Conservation (phyloP, 176 grass and related monocot genomes). For the Aechmea fasciata region DNA sequence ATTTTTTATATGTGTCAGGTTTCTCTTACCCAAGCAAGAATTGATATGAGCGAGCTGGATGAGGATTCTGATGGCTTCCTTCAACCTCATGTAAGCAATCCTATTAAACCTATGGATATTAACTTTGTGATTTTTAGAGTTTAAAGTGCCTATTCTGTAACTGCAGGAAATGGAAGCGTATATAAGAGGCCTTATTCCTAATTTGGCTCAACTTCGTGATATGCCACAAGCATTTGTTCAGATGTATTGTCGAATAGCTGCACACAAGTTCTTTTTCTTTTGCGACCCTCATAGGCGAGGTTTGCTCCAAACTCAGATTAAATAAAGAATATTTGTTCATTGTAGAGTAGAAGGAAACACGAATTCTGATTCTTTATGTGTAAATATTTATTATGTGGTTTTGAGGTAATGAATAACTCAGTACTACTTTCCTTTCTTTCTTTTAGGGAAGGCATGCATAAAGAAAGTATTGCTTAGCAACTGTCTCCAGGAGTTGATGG, state of each 20-base stretch:
- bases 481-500: slow-evolving; percentile 98
- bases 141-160: slow-evolving; percentile 28
- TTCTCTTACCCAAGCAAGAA: slow-evolving; percentile 98
- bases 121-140: slow-evolving; percentile 1
- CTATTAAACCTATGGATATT: slow-evolving; percentile 1
- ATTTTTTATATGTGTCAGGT: slow-evolving; percentile 45
- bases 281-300: slow-evolving; percentile 94
- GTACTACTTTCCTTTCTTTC: not conserved
- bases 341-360: slow-evolving; percentile 1
- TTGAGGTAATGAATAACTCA: not conserved
- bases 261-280: slow-evolving; percentile 99
- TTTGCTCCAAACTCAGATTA: slow-evolving; percentile 13
- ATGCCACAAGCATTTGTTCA: slow-evolving; percentile 86
- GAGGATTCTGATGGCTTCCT: slow-evolving; percentile 99
- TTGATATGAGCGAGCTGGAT: slow-evolving; percentile 99
- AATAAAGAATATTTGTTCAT: not conserved
- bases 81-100: slow-evolving; percentile 79
- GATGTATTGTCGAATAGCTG: slow-evolving; percentile 99
- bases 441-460: slow-evolving; percentile 93
- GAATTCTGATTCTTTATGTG: not conserved
- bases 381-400: not conserved
- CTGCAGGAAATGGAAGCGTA: slow-evolving; percentile 98
- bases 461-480: slow-evolving; percentile 97
- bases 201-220: slow-evolving; percentile 86
- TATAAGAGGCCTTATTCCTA: slow-evolving; percentile 96